Percentiles rank a stretch among this genome's conserved stretches.
phyloP scores from a whole-genome alignment of 2,329 filamentous ascomycete genomes.

The Fusarium burgessii region DNA sequence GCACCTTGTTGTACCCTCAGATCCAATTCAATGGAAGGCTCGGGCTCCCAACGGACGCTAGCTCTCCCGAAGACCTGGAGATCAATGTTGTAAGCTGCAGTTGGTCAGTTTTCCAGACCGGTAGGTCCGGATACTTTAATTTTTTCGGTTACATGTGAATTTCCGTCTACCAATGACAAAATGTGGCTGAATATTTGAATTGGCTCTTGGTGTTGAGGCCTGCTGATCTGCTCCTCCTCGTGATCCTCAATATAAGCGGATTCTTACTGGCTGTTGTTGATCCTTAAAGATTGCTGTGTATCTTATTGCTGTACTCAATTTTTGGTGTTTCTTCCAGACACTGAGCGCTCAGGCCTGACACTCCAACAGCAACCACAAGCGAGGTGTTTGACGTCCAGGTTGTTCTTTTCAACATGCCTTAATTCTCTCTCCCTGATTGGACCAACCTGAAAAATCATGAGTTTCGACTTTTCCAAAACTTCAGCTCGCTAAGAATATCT shows the following conservation, averaged over 20 bases:
- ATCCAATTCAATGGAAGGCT: neutral
- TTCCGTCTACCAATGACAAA: slow-evolving; percentile 2
- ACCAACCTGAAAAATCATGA: neutral
- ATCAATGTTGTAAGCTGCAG: neutral
- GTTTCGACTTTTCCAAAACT: neutral
- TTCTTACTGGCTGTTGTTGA: slow-evolving; percentile 1
- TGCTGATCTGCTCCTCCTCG: slow-evolving; percentile 12
- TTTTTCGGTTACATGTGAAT: slow-evolving; percentile 47
- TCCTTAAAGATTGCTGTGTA: neutral
- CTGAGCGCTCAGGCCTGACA: neutral
- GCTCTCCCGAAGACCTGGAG: slow-evolving; percentile 19
- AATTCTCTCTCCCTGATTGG: neutral
- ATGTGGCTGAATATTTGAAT: slow-evolving; percentile 11
- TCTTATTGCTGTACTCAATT: neutral
- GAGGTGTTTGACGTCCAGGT: neutral
- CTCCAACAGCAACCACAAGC: neutral
- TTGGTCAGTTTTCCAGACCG: neutral
- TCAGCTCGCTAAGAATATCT: neutral
- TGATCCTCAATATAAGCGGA: neutral
- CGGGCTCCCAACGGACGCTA: slow-evolving; percentile 15
- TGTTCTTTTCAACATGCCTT: neutral
- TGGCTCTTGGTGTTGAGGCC: neutral
- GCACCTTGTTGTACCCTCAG: slow-evolving; percentile 28
- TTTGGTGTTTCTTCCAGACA: slow-evolving; percentile 5
- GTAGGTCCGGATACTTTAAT: slow-evolving; percentile 12